These are phyloP conservation scores for Pontederia crassipes DNA, from an alignment of 176 grass and related monocot species.

Conservation along the genomic window DNA sequence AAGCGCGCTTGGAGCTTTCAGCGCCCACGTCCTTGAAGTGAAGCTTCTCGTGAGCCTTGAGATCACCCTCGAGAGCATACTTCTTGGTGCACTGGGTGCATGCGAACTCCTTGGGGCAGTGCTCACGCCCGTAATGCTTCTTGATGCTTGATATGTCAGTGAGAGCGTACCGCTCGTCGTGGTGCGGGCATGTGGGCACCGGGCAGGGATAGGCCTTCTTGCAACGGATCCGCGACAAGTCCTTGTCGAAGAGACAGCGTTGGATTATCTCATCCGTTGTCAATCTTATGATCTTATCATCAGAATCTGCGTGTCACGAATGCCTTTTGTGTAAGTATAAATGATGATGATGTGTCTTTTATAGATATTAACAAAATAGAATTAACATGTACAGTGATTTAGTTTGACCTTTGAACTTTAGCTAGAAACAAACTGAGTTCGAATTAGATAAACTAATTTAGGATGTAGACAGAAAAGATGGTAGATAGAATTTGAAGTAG, in stretches of 20 bases:
- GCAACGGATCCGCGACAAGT: constrained; percentile 2
- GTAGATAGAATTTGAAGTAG: no score
- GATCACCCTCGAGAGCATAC: constrained; percentile 91
- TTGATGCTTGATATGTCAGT: constrained; percentile 93
- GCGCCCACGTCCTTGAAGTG: constrained; percentile 67
- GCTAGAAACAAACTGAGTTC: no score
- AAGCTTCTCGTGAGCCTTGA: constrained; percentile 95
- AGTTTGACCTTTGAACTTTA: no score
- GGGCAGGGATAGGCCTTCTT: constrained; percentile 81
- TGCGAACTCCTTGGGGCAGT: constrained; percentile 94
- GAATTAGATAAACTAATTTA: no score
- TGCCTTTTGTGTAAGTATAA: no score
- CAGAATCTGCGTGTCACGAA: constrained; percentile 38
- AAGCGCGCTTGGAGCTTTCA: no score
- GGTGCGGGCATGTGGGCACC: constrained; percentile 74
- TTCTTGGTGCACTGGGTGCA: constrained; percentile 89
- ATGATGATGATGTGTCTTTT: no score
- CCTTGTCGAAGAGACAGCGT: constrained; percentile 59
- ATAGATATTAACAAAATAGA: no score
- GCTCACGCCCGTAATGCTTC: constrained; percentile 96
- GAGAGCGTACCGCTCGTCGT: constrained; percentile 54
- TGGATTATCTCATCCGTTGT: constrained; percentile 66
- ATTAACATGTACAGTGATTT: no score
- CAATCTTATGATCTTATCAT: constrained; percentile 83
- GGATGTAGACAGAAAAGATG: no score